phyloP scores from a whole-genome alignment of 2,329 filamentous ascomycete genomes.

The Nigrospora oryzae region DNA sequence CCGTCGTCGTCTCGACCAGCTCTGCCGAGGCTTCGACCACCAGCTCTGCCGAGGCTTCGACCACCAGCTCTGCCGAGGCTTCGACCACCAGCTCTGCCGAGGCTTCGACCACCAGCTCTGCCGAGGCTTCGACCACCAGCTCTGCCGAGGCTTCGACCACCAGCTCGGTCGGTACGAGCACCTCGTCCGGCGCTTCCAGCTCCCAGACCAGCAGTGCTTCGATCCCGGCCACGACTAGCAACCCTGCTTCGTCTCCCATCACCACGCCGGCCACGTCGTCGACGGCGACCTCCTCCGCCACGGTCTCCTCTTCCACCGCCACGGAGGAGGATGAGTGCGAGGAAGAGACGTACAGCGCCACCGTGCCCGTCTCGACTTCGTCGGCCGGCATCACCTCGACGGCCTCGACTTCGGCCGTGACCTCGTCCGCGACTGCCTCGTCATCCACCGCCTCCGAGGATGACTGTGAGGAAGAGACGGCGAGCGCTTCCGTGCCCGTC shows the following conservation, averaged over 20 bases:
- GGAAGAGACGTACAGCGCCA: not conserved
- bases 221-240: not conserved
- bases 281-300: conserved; percentile 1
- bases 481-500: no score
- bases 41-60: not conserved
- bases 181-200: not conserved
- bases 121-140: conserved; percentile 1
- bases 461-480: not conserved
- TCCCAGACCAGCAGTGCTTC: not conserved
- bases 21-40: conserved; percentile 2
- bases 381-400: conserved; percentile 4
- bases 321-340: conserved; percentile 2
- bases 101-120: not conserved
- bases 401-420: conserved; percentile 3
- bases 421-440: conserved; percentile 4
- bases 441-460: conserved; percentile 4
- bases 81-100: not conserved
- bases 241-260: not conserved
- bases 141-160: conserved; percentile 1
- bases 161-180: not conserved
- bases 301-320: not conserved
- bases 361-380: not conserved
- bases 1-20: conserved; percentile 1
- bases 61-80: not conserved
- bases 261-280: not conserved